phyloP scores from a whole-genome alignment of 1,284 basidiomycete species.

The Cryptococcus sp. region DNA sequence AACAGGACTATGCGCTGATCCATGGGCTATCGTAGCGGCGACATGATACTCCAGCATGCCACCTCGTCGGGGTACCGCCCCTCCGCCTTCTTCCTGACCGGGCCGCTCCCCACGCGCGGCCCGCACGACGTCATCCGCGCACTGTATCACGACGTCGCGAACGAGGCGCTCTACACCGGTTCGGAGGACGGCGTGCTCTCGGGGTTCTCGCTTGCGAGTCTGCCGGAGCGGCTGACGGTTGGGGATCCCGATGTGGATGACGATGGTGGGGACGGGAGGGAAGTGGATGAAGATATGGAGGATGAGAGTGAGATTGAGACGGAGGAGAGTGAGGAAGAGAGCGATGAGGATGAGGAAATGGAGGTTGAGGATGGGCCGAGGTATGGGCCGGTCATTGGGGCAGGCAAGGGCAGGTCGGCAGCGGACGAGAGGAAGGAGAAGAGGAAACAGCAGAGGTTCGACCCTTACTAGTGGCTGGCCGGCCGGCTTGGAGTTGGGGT shows the following conservation, averaged over 20 bases:
- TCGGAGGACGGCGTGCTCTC: constrained; percentile 50
- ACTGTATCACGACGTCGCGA: constrained; percentile 43
- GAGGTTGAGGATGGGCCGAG: constrained; percentile 23
- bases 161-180: constrained; percentile 49
- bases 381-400: constrained; percentile 22
- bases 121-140: constrained; percentile 50
- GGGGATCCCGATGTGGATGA: constrained; percentile 46
- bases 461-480: constrained; percentile 11
- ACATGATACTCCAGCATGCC: constrained; percentile 45
- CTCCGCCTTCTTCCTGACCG: constrained; percentile 42
- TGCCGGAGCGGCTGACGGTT: constrained; percentile 28
- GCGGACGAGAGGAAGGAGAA: constrained; percentile 15
- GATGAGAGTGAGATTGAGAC: constrained; percentile 44
- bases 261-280: constrained; percentile 38
- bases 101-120: constrained; percentile 30
- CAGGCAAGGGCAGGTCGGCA: not conserved
- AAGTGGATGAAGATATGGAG: constrained; percentile 30
- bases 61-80: constrained; percentile 28
- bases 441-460: constrained; percentile 15
- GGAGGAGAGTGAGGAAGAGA: constrained; percentile 19
- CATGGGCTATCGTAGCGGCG: constrained; percentile 29
- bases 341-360: constrained; percentile 19
- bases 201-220: constrained; percentile 45
- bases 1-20: not conserved
- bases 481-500: too few species aligned